Conservation (phyloP, 2,329 filamentous ascomycete genomes). For the Fusarium dimerum region DNA sequence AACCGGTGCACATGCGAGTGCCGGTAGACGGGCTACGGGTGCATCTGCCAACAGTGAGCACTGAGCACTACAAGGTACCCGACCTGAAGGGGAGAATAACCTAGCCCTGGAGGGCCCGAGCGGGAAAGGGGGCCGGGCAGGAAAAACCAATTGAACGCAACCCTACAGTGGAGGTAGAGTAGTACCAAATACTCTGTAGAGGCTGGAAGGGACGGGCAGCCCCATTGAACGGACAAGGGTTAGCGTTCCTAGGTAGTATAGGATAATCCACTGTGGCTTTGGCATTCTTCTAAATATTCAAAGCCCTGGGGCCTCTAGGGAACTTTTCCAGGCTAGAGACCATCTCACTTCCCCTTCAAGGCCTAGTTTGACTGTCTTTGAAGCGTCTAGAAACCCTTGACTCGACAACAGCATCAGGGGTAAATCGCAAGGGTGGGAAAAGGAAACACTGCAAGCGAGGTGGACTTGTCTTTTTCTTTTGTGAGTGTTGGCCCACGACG, state of each 20-base stretch:
- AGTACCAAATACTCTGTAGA: background rate
- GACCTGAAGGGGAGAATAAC: background rate
- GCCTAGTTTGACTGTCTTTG: slow-evolving; percentile 18
- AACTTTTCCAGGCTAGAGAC: background rate
- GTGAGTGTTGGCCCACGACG: background rate
- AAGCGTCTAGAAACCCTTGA: slow-evolving; percentile 22
- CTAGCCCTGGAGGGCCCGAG: background rate
- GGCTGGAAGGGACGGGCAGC: background rate
- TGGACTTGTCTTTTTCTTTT: background rate
- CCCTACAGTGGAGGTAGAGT: background rate
- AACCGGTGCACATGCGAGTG: slow-evolving; percentile 15
- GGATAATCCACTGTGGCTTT: background rate
- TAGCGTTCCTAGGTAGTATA: background rate
- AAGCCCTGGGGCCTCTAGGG: background rate
- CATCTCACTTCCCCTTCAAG: background rate
- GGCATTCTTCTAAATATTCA: background rate
- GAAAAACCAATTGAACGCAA: background rate
- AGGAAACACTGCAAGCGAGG: slow-evolving; percentile 13
- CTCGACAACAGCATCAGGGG: slow-evolving; percentile 24
- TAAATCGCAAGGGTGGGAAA: slow-evolving; percentile 26
- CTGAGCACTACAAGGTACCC: slow-evolving; percentile 6
- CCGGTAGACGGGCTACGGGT: slow-evolving; percentile 15
- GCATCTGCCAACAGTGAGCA: slow-evolving; percentile 14
- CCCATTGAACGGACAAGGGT: background rate
- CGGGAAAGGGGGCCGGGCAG: slow-evolving; percentile 1